Base-by-base conservation (phyloP, 2,329 filamentous ascomycete genomes). In the Whalleya microplaca region DNA sequence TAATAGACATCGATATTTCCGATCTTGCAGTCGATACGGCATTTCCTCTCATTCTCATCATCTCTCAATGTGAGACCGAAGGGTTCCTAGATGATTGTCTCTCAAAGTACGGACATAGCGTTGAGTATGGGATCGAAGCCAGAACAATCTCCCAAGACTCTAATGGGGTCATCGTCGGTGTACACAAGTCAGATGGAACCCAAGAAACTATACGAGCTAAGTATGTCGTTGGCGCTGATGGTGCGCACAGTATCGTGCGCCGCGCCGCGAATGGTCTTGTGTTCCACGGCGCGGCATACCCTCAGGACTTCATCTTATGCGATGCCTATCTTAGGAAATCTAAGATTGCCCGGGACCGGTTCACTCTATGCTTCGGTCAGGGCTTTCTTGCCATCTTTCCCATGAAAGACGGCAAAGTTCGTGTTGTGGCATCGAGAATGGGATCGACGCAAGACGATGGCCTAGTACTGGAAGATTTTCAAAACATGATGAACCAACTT, bases 221-320 rank as follows among this genome's bases (percentile, higher is more conserved):
- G 21, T 80, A 75, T 51, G 71, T 79, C 18, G 72, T 77, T 6
- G 77, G 78, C 10, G 78, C 76, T 41, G 78, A 80, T 50, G 78
- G 78, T 1, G 71, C 75, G 0, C 75, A 75, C 59, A 78, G 75
- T 18, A 63, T 64, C 8, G 77, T 80, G 8, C 72, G 77, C 19
- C 72, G 70, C 51, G 53, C 63, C 1, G 71, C 73, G 20, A 68
- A 63, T 4, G 50, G 47, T 10, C 69, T 80, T 41, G 66, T 69
- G 3, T 80, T 75, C 53, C 69, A 76, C n/a, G 78, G 78, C 3
- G 73, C 67, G 2, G 71, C 73, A 0, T 80, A 80, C 51, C 65
- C 69, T 2, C 76, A 79, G 42, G 67, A 75, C 9, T 80, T 80
- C 57, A 75, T 76, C 50, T 74, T 81, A 8, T 74, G 73, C 40